Evolutionary conservation across 1,284 basidiomycete species (phyloP), one percentile per base, ranked within the genome.

Genomic region (Cryptococcus sp.): DNA sequence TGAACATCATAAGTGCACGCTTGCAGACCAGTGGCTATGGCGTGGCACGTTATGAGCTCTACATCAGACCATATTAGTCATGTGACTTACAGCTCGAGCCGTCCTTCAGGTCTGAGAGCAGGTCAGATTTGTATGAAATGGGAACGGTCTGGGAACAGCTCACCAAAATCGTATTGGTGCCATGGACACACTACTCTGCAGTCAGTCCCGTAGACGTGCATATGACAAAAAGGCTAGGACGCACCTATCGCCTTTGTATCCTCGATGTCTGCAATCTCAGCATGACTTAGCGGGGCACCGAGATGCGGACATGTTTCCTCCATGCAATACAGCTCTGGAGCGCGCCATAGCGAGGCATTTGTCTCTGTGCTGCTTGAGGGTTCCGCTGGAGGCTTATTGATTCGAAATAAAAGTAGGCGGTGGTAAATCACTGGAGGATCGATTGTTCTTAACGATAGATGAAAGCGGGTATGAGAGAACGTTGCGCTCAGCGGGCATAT

Each of bases 281-380:
- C 73, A 61, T 90, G 87, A 34, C 87, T 89, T 69, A 92, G 82
- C 51, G 91, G 89, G 5, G 89, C 89, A 2, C 89, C 89, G 3
- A 91, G 82, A 78, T 93, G 91, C 0, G 90, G 90, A 70, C 91
- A 92, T 11, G 83, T 84, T 8, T 89, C 85, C 74, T 92, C 89
- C 89, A 93, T 92, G 46, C 86, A 87, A 71, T 91, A 92, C 10
- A 89, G 80, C 68, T 89, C 86, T 7, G 79, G 78, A 48, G 23
- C 65, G 41, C n/a, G 57, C 57, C 44, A 46, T 45, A 15, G 53
- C 51, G 51, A 54, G 41, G 48, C 40, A 20, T 44, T 46, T 46
- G 37, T 38, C 63, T 65, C 57, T 8, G 64, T 49, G 16, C 59
- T 68, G 62, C 66, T 4, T 78, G 61, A 1, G n/a, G 25, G 22